Evolutionary conservation across 257 asterid genomes (phyloP).

Genomic region (Catharanthus roseus): DNA sequence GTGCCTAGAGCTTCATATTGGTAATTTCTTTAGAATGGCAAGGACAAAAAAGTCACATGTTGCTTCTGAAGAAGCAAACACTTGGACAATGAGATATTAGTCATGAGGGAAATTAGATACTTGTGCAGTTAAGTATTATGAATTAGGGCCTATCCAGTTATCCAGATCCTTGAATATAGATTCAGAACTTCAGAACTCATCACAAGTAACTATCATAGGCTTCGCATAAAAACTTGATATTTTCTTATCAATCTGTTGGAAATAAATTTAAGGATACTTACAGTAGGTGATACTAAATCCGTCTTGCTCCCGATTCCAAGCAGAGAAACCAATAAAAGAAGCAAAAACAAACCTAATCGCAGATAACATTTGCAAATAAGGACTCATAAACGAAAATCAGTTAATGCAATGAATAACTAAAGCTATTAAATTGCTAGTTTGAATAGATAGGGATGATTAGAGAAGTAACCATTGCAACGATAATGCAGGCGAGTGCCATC

Average conservation of each 20-base stretch:
- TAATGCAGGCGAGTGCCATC: slow-evolving; percentile 80
- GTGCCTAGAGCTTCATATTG: not conserved
- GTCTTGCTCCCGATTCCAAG: slow-evolving; percentile 67
- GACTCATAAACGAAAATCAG: not conserved
- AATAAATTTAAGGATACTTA: slow-evolving; percentile 26
- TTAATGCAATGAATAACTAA: not conserved
- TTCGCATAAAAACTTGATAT: not conserved
- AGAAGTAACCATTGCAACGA: slow-evolving; percentile 66
- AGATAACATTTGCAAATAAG: not conserved
- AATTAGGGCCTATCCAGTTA: not conserved
- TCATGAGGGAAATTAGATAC: not conserved
- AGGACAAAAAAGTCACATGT: not conserved
- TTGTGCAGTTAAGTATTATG: not conserved
- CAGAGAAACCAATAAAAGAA: slow-evolving; percentile 44
- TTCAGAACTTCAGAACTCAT: not conserved
- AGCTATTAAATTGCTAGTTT: not conserved
- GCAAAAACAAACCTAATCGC: slow-evolving; percentile 50
- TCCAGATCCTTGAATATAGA: not conserved
- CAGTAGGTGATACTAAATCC: slow-evolving; percentile 62
- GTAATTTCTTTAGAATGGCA: not conserved
- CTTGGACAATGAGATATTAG: too few relatives aligned
- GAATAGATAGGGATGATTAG: slow-evolving; percentile 7
- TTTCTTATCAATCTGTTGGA: not conserved
- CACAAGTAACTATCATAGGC: not conserved
- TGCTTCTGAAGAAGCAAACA: too few relatives aligned